Evolutionary conservation across 331 rosid species (phyloP).

Genomic region (Quercus lobata): DNA sequence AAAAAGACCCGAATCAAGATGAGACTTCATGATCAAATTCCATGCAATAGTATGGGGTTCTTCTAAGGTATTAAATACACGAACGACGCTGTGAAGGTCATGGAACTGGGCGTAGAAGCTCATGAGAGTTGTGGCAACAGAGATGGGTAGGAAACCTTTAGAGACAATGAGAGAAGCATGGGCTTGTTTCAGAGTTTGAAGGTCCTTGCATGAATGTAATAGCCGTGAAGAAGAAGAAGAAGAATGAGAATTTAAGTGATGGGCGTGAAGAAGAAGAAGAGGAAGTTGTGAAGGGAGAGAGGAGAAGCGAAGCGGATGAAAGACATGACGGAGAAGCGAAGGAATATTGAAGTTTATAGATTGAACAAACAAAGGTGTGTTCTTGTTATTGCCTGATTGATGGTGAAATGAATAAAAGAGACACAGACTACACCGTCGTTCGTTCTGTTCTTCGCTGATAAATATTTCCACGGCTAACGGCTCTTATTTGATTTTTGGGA

Average conservation of each 20-base stretch:
- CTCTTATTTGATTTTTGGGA: no score
- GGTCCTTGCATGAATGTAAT: slow-evolving; percentile 25
- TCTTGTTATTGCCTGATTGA: no score
- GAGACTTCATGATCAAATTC: slow-evolving; percentile 39
- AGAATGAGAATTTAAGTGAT: slow-evolving; percentile 31
- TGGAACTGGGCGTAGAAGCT: slow-evolving; percentile 25
- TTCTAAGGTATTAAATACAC: slow-evolving; percentile 19
- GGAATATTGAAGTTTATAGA: slow-evolving; percentile 12
- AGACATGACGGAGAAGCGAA: slow-evolving; percentile 25
- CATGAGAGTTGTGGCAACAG: slow-evolving; percentile 18
- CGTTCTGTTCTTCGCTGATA: no score
- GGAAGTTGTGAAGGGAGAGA: slow-evolving; percentile 2
- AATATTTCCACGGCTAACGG: no score
- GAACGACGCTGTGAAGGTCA: slow-evolving; percentile 29
- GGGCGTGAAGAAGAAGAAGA: slow-evolving; percentile 36
- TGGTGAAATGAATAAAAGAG: no score
- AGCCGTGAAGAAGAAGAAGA: slow-evolving; percentile 4
- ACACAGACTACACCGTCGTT: no score
- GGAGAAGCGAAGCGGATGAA: slow-evolving; percentile 10
- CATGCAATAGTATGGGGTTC: slow-evolving; percentile 25
- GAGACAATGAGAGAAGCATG: slow-evolving; percentile 40
- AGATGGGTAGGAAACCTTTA: slow-evolving; percentile 5
- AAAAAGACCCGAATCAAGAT: slow-evolving; percentile 33
- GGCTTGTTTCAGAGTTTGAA: slow-evolving; percentile 16
- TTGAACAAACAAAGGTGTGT: no score